A percentile compares a stretch with the other conserved stretches of the same genome.
Conservation (phyloP, 495 filamentous ascomycete species). For the Penicillium angulare region DNA sequence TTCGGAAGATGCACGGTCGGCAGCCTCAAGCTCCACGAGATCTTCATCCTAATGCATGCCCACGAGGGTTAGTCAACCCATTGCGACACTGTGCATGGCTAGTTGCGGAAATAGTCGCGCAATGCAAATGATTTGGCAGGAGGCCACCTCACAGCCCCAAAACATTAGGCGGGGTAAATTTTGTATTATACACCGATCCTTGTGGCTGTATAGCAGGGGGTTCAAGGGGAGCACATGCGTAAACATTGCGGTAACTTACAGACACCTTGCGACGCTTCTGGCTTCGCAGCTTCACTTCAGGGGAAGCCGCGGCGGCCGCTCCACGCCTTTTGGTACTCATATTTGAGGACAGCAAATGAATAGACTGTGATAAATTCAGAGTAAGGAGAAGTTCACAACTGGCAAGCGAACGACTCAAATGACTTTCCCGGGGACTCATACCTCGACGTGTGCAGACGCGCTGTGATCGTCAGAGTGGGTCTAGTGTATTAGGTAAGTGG, state of each 20-base stretch:
- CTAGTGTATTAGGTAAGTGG: conserved; percentile 25
- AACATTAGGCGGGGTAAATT: too few species aligned
- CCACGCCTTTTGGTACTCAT: conserved; percentile 75
- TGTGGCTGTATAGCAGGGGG: neutral
- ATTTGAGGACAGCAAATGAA: too few species aligned
- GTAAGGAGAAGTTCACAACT: neutral
- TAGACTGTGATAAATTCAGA: neutral
- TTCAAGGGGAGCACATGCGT: too few species aligned
- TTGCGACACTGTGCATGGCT: neutral
- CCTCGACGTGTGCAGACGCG: conserved; percentile 28
- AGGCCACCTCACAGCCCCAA: too few species aligned
- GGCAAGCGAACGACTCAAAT: neutral
- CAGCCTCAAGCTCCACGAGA: conserved; percentile 24
- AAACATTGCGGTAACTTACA: conserved; percentile 43
- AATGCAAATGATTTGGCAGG: neutral
- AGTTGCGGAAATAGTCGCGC: neutral
- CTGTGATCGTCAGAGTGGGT: conserved; percentile 21
- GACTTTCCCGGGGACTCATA: conserved; percentile 8
- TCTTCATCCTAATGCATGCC: conserved; percentile 17
- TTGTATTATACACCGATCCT: neutral
- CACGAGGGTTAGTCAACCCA: neutral
- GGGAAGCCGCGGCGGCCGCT: conserved; percentile 31
- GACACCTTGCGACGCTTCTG: conserved; percentile 60
- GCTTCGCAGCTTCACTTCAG: conserved; percentile 43
- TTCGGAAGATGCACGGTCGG: conserved; percentile 35